phyloP scores from a whole-genome alignment of 2,329 filamentous ascomycete species.

The Colletotrichum sublineola region DNA sequence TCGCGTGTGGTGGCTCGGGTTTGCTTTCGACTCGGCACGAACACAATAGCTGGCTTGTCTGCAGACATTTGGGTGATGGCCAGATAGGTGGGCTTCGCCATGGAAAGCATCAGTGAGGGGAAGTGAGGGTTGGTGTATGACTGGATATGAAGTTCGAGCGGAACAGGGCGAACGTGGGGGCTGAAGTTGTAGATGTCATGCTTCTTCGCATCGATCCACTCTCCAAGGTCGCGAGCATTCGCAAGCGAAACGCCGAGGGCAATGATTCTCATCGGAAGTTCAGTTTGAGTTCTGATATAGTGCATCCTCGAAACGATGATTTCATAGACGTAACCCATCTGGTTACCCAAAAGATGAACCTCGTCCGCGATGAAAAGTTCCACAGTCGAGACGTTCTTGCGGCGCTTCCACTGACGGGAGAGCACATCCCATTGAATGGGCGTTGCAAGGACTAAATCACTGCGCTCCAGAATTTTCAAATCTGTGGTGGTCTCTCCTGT shows the following conservation, averaged over 20 bases:
- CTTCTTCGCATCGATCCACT: slow-evolving; percentile 98
- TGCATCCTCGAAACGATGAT: slow-evolving; percentile 98
- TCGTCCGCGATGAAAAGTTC: slow-evolving; percentile 96
- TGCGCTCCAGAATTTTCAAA: slow-evolving; percentile 86
- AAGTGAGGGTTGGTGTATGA: slow-evolving; percentile 97
- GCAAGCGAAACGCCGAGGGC: slow-evolving; percentile 92
- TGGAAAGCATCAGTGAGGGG: slow-evolving; percentile 97
- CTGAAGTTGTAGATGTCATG: slow-evolving; percentile 99
- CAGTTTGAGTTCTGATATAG: slow-evolving; percentile 90
- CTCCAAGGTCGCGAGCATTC: slow-evolving; percentile 93
- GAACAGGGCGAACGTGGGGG: slow-evolving; percentile 88
- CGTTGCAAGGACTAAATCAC: slow-evolving; percentile 92
- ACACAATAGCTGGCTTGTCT: slow-evolving; percentile 90
- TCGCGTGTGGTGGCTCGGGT: slow-evolving; percentile 89
- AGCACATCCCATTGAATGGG: slow-evolving; percentile 96
- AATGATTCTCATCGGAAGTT: slow-evolving; percentile 86
- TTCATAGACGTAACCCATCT: slow-evolving; percentile 91
- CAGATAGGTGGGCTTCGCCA: slow-evolving; percentile 94
- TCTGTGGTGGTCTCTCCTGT: slow-evolving; percentile 94
- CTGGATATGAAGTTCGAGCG: slow-evolving; percentile 93
- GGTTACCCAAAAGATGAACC: slow-evolving; percentile 90
- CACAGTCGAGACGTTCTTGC: slow-evolving; percentile 94
- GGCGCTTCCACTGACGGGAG: slow-evolving; percentile 94
- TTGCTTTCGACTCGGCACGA: slow-evolving; percentile 94
- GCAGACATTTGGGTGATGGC: slow-evolving; percentile 90